These are phyloP conservation scores for Podila minutissima DNA, from an alignment of 192 early-diverging fungal genomes.

Conservation along the genomic window DNA sequence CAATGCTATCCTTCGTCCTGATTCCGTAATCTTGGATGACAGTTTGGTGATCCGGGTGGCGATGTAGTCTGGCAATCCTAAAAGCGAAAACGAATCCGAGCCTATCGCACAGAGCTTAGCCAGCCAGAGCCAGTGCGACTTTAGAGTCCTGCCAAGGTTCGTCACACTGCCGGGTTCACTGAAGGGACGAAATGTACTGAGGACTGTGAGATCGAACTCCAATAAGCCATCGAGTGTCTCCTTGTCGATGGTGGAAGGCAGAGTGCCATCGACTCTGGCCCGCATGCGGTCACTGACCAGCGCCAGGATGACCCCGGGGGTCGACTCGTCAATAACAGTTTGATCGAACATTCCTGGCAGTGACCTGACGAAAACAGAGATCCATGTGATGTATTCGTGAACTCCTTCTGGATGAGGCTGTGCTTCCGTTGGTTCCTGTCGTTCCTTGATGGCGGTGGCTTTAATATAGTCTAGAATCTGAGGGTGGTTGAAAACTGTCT, in stretches of 20 bases:
- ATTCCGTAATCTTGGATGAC: not conserved
- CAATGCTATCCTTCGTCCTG: not conserved
- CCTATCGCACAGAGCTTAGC: slow-evolving; percentile 18
- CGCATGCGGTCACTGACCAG: slow-evolving; percentile 12
- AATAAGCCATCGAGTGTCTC: not conserved
- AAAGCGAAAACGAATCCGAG: not conserved
- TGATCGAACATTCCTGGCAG: slow-evolving; percentile 6
- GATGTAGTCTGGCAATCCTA: not conserved
- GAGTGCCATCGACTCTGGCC: not conserved
- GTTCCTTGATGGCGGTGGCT: slow-evolving; percentile 2
- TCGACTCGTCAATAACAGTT: not conserved
- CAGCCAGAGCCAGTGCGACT: slow-evolving; percentile 28
- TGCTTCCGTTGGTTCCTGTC: not conserved
- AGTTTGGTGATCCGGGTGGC: slow-evolving; percentile 1
- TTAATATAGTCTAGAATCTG: slow-evolving; percentile 18
- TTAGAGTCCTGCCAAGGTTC: not conserved
- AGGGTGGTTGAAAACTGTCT: slow-evolving; percentile 15
- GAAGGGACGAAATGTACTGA: slow-evolving; percentile 18
- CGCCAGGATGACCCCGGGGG: not conserved
- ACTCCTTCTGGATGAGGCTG: not conserved
- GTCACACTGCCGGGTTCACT: not conserved
- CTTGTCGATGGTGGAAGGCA: not conserved
- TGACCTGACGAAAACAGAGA: slow-evolving; percentile 29
- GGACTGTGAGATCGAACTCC: slow-evolving; percentile 26
- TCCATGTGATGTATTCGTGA: slow-evolving; percentile 23